Base-by-base conservation (phyloP, 768 basidiomycete genomes). In the Lepiota venenata region DNA sequence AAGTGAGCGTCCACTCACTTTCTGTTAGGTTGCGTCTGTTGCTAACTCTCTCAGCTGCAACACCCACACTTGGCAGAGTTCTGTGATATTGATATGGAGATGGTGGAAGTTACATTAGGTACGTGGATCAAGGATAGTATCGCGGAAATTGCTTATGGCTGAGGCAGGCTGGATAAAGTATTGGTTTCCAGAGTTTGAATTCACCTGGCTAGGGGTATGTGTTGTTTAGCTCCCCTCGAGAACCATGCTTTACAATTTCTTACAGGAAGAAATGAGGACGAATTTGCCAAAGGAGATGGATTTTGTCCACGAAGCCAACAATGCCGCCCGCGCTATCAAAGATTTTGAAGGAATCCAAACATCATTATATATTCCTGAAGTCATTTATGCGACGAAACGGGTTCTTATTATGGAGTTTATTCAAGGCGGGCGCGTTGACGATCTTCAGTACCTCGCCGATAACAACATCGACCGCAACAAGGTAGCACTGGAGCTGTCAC, bases 391-490 rank as follows among this genome's bases (percentile, higher is more conserved):
- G 3, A 84, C 85, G 22, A 91, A 88, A 66, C 76, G 96, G 41
- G 87, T 95, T 4, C 75, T 99, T 55, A 80, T 95, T 47, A 98
- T 98, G 96, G 96, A 99, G 64, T 98, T 83, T 63, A 93, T 93
- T 44, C 75, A 88, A 62, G 95, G 96, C 15, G 89, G 85, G 4
- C 79, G 95, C 22, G 87, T 96, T 2, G 95, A 98, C 64, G 89
- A 98, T 66, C 67, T 96, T 50, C 76, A 76, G 36, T 99, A 92
- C 66, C 79, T 99, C 12, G 86, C 88, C 20, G 74, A 83, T 36
- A 77, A 90, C 57, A 77, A 81, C 42, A 98, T 99, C 58, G 93
- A 99, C 69, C 78, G 96, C 50, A 99, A 98, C 65, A 88, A 87
- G 66, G 95, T 99, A 41, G 86, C 93, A 1, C 73, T 96, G 50